These are phyloP conservation scores for Hypoxylon crocopeplum DNA, from an alignment of 495 filamentous ascomycete species.

Conservation along the genomic window DNA sequence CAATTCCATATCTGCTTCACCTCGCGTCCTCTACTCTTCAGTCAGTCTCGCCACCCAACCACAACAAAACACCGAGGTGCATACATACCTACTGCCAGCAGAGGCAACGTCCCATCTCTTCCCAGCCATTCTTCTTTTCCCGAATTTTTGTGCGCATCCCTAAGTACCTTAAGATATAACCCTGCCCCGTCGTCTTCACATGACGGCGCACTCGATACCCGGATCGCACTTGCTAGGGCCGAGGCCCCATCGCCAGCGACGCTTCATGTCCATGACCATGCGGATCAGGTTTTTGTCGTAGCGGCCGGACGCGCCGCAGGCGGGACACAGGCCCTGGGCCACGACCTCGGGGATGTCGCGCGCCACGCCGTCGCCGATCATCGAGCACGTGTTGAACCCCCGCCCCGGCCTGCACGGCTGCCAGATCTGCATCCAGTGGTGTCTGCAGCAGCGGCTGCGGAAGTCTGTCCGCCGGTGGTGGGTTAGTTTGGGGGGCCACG, in stretches of 20 bases:
- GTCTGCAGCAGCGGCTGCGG: constrained; percentile 47
- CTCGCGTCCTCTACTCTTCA: too few species aligned
- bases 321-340: constrained; percentile 27
- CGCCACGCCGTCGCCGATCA: constrained; percentile 38
- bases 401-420: constrained; percentile 44
- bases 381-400: constrained; percentile 46
- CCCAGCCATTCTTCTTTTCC: neutral
- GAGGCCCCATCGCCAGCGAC: constrained; percentile 45
- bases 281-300: constrained; percentile 49
- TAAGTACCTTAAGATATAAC: neutral
- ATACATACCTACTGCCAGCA: too few species aligned
- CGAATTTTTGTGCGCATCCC: neutral
- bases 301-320: constrained; percentile 26
- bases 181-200: constrained; percentile 35
- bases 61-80: too few species aligned
- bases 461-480: constrained; percentile 24
- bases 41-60: too few species aligned
- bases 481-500: too few species aligned
- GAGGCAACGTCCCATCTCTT: neutral
- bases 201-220: constrained; percentile 47
- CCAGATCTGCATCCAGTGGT: constrained; percentile 48
- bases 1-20: too few species aligned
- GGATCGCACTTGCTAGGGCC: constrained; percentile 46
- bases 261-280: constrained; percentile 40
- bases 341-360: constrained; percentile 30